Evolutionary conservation across 1,284 basidiomycete genomes (phyloP).

Genomic region (Coriolopsis trogii): DNA sequence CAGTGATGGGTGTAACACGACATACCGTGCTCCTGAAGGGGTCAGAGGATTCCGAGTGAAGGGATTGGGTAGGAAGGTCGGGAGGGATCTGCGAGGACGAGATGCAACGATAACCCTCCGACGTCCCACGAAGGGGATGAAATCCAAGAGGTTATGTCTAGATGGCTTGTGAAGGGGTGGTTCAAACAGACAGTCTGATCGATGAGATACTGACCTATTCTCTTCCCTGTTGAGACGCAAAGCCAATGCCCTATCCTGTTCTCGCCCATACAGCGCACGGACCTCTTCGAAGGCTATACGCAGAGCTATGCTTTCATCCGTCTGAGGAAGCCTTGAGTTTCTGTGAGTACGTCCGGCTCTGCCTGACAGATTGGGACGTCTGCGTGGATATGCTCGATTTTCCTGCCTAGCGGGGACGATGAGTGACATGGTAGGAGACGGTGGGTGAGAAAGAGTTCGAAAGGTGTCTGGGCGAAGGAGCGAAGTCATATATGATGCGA

Average conservation of each 20-base stretch:
- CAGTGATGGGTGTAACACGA: too few species aligned
- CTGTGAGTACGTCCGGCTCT: background rate
- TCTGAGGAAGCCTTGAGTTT: background rate
- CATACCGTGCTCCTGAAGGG: too few species aligned
- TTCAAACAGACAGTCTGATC: background rate
- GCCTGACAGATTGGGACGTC: too few species aligned
- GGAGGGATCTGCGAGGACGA: too few species aligned
- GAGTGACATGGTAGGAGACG: background rate
- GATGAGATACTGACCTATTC: background rate
- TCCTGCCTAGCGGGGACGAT: background rate
- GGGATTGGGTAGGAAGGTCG: too few species aligned
- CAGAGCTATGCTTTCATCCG: slow-evolving; percentile 4
- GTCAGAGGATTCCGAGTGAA: too few species aligned
- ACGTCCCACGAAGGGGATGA: too few species aligned
- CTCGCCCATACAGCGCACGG: background rate
- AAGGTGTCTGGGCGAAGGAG: background rate
- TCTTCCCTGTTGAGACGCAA: slow-evolving; percentile 1
- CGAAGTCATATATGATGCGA: background rate
- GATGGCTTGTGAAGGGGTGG: background rate
- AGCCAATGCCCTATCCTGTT: slow-evolving; percentile 5
- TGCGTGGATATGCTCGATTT: too few species aligned
- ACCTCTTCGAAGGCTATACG: slow-evolving; percentile 8
- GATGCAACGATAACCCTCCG: too few species aligned
- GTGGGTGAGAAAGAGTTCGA: background rate
- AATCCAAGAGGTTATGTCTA: too few species aligned